Conservation (phyloP, 202 grass and related monocot genomes). For the Digitaria exilis region DNA sequence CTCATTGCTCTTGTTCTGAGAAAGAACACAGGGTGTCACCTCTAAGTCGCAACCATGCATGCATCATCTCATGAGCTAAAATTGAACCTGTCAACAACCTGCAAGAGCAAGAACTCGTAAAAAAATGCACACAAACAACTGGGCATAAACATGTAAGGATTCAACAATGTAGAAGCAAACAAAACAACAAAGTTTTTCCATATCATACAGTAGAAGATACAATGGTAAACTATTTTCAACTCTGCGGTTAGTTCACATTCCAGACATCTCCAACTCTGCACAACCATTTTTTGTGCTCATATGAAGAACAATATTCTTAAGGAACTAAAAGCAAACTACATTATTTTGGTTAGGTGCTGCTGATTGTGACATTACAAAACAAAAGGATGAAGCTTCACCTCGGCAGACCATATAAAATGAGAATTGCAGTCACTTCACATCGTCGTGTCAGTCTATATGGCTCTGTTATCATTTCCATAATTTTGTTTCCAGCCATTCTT, state of each 20-base stretch:
- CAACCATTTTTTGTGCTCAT: neutral
- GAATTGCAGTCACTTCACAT: conserved; percentile 99
- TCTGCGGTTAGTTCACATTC: neutral
- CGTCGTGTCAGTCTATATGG: conserved; percentile 81
- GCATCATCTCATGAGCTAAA: conserved; percentile 99
- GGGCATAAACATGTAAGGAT: neutral
- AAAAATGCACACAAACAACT: neutral
- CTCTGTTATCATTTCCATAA: conserved; percentile 85
- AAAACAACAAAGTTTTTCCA: neutral
- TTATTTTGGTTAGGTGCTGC: neutral
- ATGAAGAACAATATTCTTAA: conserved; percentile 29
- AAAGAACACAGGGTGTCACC: conserved; percentile 54
- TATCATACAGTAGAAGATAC: conserved; percentile 10
- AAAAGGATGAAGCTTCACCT: conserved; percentile 56
- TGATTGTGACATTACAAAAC: conserved; percentile 20
- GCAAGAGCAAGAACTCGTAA: conserved; percentile 37
- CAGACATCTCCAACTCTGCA: neutral
- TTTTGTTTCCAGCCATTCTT: conserved; percentile 79
- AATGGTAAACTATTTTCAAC: neutral
- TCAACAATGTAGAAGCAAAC: neutral
- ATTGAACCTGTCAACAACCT: conserved; percentile 97
- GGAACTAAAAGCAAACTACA: conserved; percentile 1
- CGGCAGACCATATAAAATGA: conserved; percentile 94
- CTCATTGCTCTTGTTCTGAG: neutral
- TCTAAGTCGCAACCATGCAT: conserved; percentile 93